These are phyloP conservation scores for Micractinium sp. DNA, from an alignment of 139 green algal species.

Conservation along the genomic window DNA sequence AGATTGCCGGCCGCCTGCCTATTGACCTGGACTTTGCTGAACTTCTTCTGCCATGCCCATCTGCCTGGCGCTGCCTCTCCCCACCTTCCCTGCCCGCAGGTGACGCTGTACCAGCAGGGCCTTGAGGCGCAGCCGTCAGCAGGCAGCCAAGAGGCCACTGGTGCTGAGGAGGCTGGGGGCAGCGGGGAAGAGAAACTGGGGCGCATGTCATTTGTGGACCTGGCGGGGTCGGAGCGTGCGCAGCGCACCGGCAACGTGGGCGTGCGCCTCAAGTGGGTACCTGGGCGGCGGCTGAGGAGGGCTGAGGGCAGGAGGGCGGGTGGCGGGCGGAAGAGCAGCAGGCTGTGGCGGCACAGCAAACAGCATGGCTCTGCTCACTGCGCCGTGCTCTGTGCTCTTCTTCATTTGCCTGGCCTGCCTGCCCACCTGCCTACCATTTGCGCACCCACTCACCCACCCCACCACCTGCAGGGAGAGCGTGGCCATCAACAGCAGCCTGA, in stretches of 20 bases:
- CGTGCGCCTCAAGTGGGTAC: constrained; percentile 65
- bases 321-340: background rate
- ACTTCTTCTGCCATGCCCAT: background rate
- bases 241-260: constrained; percentile 74
- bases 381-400: too few relatives aligned
- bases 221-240: constrained; percentile 80
- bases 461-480: constrained; percentile 69
- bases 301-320: background rate
- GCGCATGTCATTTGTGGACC: constrained; percentile 76
- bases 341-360: background rate
- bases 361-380: too few relatives aligned
- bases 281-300: background rate
- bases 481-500: constrained; percentile 84
- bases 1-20: too few relatives aligned
- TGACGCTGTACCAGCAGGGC: constrained; percentile 37
- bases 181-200: constrained; percentile 36
- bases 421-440: background rate
- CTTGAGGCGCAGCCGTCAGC: background rate
- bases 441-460: background rate
- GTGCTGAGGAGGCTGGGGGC: constrained; percentile 19
- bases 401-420: background rate
- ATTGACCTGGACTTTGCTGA: too few relatives aligned
- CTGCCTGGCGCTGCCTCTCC: background rate
- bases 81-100: background rate
- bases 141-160: background rate